Evolutionary conservation across 1,284 basidiomycete genomes (phyloP), one percentile per base, ranked within the genome.

Genomic region (Blastosporella zonata): DNA sequence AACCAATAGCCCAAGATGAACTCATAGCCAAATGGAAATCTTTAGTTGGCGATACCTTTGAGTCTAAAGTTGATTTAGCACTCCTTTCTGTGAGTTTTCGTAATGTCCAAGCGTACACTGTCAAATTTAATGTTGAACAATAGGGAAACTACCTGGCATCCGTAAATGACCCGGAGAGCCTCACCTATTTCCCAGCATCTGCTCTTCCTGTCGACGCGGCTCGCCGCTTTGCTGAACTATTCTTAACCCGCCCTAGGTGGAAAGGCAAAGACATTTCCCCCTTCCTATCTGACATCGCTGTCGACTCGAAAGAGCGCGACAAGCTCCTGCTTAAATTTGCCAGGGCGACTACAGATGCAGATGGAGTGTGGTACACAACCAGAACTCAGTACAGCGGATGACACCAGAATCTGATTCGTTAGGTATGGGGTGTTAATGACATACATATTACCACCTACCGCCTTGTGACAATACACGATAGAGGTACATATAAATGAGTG

Each of bases 321-420:
- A 92, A 86, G 65, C 63, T 96, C 52, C 69, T 96, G 28, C 77
- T 91, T 38, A 96, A 93, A 68, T 90, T 87, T 63, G 88, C 91
- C 21, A 73, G 93, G 39, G 80, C 87, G 2, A 77, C 85, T 31
- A 89, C 84, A 49, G 86, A 88, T 46, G 57, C 72, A 0, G 73
- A 81, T 29, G 82, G 84, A n/a, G 63, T 78, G 43, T 87, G 78
- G 74, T 91, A 90, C 62, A 88, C 84, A 1, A 74, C 84, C 1
- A 70, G 87, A 54, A 75, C 75, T 28, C 74, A 75, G 55, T 77
- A 75, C 55, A 73, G 62, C 55, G 71, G 68, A n/a, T 75, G 49
- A 60, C 15, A 6, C 15, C 4, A 17, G 3, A 15, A 6, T 17
- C n/a, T 34, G 15, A 31, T 27, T 27, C n/a, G n/a, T n/a, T n/a